These are phyloP conservation scores for Lachnellula suecica DNA, from an alignment of 2,329 filamentous ascomycete genomes.

Conservation along the genomic window DNA sequence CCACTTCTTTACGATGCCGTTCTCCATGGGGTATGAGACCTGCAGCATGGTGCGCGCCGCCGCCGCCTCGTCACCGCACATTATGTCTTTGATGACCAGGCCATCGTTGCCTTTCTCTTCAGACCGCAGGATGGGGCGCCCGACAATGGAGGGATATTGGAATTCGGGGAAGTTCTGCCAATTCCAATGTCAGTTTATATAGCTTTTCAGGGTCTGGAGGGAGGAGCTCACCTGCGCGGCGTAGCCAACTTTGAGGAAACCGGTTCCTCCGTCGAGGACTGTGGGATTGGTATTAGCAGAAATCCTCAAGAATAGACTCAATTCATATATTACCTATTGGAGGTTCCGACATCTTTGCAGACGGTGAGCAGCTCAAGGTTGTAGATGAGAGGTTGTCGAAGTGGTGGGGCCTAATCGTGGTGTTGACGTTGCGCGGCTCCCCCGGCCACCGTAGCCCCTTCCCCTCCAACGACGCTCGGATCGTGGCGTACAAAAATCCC, in stretches of 20 bases:
- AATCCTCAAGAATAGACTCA: not conserved
- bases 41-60: constrained; percentile 96
- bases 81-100: constrained; percentile 92
- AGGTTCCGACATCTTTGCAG: constrained; percentile 34
- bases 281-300: constrained; percentile 25
- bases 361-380: constrained; percentile 13
- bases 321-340: constrained; percentile 32
- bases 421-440: constrained; percentile 12
- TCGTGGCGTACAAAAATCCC: no score
- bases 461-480: constrained; percentile 16
- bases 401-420: not conserved
- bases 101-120: constrained; percentile 73
- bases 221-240: constrained; percentile 69
- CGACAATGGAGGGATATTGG: constrained; percentile 97
- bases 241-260: constrained; percentile 99
- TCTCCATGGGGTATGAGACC: constrained; percentile 99
- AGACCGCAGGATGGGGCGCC: constrained; percentile 92
- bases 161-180: constrained; percentile 94
- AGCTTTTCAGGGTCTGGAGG: not conserved
- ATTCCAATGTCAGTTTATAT: constrained; percentile 7
- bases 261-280: constrained; percentile 99
- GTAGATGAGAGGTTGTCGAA: constrained; percentile 21
- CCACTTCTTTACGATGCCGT: constrained; percentile 99
- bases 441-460: constrained; percentile 14
- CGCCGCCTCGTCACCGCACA: constrained; percentile 98